Conservation (phyloP, 345 rosid genomes). For the Dipteronia dyeriana region DNA sequence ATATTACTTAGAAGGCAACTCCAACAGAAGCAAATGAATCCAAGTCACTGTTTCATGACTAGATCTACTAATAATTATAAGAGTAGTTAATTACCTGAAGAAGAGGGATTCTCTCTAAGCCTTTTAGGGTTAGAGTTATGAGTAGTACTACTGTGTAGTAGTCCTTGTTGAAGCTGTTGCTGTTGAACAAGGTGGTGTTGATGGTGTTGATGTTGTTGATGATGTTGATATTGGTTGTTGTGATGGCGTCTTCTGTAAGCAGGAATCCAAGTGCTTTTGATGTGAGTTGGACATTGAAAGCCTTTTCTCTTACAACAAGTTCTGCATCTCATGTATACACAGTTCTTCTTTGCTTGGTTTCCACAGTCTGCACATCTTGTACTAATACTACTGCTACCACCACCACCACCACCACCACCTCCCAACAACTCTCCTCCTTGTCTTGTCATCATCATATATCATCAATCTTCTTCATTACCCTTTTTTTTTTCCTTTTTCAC, state of each 20-base stretch:
- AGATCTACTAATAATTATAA: neutral
- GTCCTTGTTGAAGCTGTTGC: slow-evolving; percentile 18
- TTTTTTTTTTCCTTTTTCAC: neutral
- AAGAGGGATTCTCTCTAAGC: slow-evolving; percentile 34
- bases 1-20: no score
- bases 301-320: slow-evolving; percentile 35
- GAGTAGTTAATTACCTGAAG: slow-evolving; percentile 1
- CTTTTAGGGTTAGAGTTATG: slow-evolving; percentile 33
- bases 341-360: slow-evolving; percentile 39
- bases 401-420: neutral
- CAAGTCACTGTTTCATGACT: neutral
- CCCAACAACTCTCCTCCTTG: slow-evolving; percentile 5
- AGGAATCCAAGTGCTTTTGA: slow-evolving; percentile 40
- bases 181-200: slow-evolving; percentile 14
- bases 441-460: slow-evolving; percentile 17
- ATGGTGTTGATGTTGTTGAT: no score
- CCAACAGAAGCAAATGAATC: neutral
- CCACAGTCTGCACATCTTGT: slow-evolving; percentile 40
- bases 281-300: slow-evolving; percentile 34
- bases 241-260: slow-evolving; percentile 20
- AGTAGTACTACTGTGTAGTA: slow-evolving; percentile 3
- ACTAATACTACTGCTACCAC: neutral
- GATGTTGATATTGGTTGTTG: no score
- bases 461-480: neutral
- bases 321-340: slow-evolving; percentile 35